phyloP scores from a whole-genome alignment of 2,329 filamentous ascomycete species.

The Pseudovirgaria hyperparasitica region DNA sequence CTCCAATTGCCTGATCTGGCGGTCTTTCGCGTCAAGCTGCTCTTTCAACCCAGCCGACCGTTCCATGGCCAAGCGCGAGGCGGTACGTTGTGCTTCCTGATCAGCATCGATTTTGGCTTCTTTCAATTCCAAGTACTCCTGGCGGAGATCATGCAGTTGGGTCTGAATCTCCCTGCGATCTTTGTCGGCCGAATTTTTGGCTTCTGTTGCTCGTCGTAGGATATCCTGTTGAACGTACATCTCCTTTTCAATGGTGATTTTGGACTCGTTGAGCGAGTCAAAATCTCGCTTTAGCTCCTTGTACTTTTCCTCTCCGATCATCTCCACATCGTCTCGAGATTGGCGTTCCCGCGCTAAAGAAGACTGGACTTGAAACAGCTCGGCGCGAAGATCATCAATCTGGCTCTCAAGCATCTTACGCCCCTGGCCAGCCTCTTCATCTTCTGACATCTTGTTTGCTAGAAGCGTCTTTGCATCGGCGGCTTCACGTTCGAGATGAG shows the following conservation, averaged over 20 bases:
- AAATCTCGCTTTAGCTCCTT: constrained; percentile 73
- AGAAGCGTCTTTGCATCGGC: constrained; percentile 77
- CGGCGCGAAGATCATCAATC: constrained; percentile 72
- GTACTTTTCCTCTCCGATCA: constrained; percentile 82
- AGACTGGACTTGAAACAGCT: constrained; percentile 73
- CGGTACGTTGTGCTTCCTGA: constrained; percentile 62
- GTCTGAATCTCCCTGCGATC: constrained; percentile 81
- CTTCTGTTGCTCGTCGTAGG: constrained; percentile 72
- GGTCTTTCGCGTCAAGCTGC: constrained; percentile 69
- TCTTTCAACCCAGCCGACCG: constrained; percentile 63
- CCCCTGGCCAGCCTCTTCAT: constrained; percentile 68
- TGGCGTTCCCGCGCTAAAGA: constrained; percentile 86
- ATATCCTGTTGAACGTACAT: constrained; percentile 92
- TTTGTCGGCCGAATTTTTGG: constrained; percentile 64
- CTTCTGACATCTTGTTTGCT: constrained; percentile 79
- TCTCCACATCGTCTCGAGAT: constrained; percentile 83
- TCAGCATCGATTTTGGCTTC: constrained; percentile 77
- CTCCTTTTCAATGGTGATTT: constrained; percentile 96
- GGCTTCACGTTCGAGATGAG: constrained; percentile 76
- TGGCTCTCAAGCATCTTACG: constrained; percentile 76
- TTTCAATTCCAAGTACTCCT: constrained; percentile 74
- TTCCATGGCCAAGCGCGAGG: constrained; percentile 67
- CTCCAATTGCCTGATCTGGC: constrained; percentile 67
- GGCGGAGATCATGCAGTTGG: constrained; percentile 70
- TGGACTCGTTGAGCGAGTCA: constrained; percentile 77